Percentiles rank a stretch among this genome's conserved stretches.
These are phyloP conservation scores for Achlya hypogyna DNA, from an alignment of 352 stramenopile species.

Conservation along the genomic window DNA sequence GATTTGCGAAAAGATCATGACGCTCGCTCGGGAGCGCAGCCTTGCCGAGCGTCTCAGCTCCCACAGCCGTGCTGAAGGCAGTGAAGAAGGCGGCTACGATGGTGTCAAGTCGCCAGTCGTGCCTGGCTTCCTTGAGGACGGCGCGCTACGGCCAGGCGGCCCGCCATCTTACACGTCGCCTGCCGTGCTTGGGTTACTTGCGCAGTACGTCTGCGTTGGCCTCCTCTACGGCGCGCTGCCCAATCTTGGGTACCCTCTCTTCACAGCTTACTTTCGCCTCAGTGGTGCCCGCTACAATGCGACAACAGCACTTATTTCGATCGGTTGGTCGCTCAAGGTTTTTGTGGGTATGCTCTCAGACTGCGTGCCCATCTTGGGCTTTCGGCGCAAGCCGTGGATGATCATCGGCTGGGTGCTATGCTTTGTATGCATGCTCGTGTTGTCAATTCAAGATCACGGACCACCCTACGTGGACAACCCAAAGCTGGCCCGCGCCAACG, in stretches of 20 bases:
- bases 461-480: neutral
- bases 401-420: slow-evolving; percentile 44
- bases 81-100: neutral
- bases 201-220: slow-evolving; percentile 35
- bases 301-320: slow-evolving; percentile 29
- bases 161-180: slow-evolving; percentile 26
- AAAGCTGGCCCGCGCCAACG: neutral
- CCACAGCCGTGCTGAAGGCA: neutral
- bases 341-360: slow-evolving; percentile 56
- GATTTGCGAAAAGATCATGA: neutral
- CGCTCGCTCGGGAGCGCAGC: neutral
- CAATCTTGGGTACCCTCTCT: slow-evolving; percentile 31
- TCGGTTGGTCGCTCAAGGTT: slow-evolving; percentile 56
- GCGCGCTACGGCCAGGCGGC: slow-evolving; percentile 32
- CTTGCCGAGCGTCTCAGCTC: neutral
- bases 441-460: slow-evolving; percentile 1
- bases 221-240: slow-evolving; percentile 40
- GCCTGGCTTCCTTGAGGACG: slow-evolving; percentile 23
- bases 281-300: slow-evolving; percentile 31
- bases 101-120: neutral
- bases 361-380: slow-evolving; percentile 43
- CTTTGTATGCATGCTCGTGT: slow-evolving; percentile 19
- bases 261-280: slow-evolving; percentile 37
- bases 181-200: slow-evolving; percentile 29
- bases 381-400: slow-evolving; percentile 61